Evolutionary conservation across 2,329 filamentous ascomycete genomes (phyloP), one percentile per base, ranked within the genome.

Genomic region (Penicillium sp.): DNA sequence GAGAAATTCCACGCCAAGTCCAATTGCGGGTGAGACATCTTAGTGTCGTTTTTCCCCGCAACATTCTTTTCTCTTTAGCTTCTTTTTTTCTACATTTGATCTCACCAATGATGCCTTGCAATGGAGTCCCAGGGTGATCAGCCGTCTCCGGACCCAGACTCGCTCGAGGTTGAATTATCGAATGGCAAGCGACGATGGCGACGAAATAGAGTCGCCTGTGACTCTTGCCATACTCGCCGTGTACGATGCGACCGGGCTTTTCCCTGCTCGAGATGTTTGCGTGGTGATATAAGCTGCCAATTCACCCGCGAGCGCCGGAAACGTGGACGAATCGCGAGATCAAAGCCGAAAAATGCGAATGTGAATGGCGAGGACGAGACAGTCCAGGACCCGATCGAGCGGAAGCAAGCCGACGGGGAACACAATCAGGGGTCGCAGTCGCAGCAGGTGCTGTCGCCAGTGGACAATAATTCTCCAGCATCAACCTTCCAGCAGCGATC

Each of bases 201-300:
- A 35, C 68, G 71, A 19, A 74, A 73, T 53, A 67, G 67, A 41
- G 70, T 73, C 67, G 92, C 92, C 19, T 97, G 92, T 76, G 92
- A 97, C 75, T 91, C 96, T 73, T 97, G 92, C 76, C 96, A 97
- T 73, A 90, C 96, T 71, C 81, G 96, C 57, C 84, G 92, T 61
- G 96, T 92, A 19, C 96, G 95, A 77, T 97, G 92, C 73, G 91
- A 97, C 74, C 92, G 92, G 50, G 90, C 94, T 69, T 85, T 90
- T 60, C 92, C 92, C 50, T 97, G 92, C 72, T 90, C 91, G 45
- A 91, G 96, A 73, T 97, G 92, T 73, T 86, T 92, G 69, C 89
- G 90, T 89, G 84, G 76, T 83, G 81, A 66, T 16, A 68, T 67
- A 11, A 63, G 57, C 36, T 97, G 92, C 77, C 90, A 96, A 76